Percentiles rank a stretch among this genome's conserved stretches.
Evolutionary conservation across 257 asterid species (phyloP).

Genomic region (Solanum medicagineum): DNA sequence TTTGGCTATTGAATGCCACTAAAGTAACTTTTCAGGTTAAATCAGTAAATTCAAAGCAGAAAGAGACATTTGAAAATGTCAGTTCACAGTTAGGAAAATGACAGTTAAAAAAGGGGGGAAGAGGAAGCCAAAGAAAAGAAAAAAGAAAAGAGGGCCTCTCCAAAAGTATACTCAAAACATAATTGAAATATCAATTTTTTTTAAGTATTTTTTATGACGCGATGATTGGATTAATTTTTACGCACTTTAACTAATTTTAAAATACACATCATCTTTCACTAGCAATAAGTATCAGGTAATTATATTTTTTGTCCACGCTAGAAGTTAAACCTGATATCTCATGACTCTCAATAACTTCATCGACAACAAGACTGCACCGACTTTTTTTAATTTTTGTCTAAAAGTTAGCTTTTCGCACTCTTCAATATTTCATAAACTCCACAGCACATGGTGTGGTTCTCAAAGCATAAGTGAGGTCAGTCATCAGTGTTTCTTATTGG

Average conservation of each 20-base stretch:
- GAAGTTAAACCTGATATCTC: too few relatives aligned
- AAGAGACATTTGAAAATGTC: slow-evolving; percentile 28
- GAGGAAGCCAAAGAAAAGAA: neutral
- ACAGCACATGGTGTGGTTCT: slow-evolving; percentile 41
- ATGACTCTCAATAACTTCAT: too few relatives aligned
- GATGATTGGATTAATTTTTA: neutral
- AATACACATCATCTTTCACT: neutral
- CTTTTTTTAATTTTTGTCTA: neutral
- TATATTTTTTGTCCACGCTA: neutral
- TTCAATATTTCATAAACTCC: slow-evolving; percentile 20
- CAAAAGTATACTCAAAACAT: slow-evolving; percentile 14
- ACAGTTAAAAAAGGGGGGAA: slow-evolving; percentile 11
- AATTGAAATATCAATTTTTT: slow-evolving; percentile 29
- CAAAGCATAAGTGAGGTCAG: slow-evolving; percentile 14
- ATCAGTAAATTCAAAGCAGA: neutral
- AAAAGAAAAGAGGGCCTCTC: slow-evolving; percentile 7
- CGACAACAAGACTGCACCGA: too few relatives aligned
- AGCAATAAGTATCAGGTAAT: neutral
- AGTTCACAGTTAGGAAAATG: slow-evolving; percentile 28
- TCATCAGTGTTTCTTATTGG: slow-evolving; percentile 2
- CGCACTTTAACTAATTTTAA: neutral
- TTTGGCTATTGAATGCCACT: neutral
- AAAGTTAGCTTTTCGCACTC: slow-evolving; percentile 34
- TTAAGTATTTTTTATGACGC: neutral
- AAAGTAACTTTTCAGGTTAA: neutral